phyloP scores from a whole-genome alignment of 176 grass and related monocot genomes.

The Panicum miliaceum region DNA sequence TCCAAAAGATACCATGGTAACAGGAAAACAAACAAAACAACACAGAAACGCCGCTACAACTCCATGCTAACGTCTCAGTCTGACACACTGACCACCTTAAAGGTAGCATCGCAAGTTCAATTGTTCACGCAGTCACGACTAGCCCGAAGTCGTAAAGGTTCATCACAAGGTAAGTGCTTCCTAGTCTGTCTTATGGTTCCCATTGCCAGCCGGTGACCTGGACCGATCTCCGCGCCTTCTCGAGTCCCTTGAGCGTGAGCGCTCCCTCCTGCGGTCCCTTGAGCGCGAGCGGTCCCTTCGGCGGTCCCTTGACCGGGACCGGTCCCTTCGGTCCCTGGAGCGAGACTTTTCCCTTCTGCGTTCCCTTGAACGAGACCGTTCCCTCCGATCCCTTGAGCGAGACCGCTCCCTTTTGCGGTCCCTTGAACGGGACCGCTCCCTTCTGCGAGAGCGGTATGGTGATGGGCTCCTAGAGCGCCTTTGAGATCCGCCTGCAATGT shows the following conservation, averaged over 20 bases:
- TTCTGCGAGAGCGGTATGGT: conserved; percentile 52
- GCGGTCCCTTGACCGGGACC: conserved; percentile 44
- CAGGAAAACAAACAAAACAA: neutral
- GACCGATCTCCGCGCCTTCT: conserved; percentile 54
- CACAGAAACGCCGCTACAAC: neutral
- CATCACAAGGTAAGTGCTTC: neutral
- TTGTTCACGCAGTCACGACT: conserved; percentile 18
- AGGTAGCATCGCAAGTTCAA: neutral
- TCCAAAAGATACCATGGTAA: neutral
- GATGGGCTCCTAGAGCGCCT: conserved; percentile 39
- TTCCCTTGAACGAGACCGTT: conserved; percentile 47
- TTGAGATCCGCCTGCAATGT: conserved; percentile 47
- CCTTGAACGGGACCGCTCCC: conserved; percentile 57
- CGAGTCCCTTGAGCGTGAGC: conserved; percentile 38
- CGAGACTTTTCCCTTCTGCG: conserved; percentile 35
- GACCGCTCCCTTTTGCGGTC: conserved; percentile 34
- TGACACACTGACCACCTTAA: neutral
- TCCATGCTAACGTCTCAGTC: neutral
- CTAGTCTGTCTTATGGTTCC: conserved; percentile 48
- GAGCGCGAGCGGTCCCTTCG: conserved; percentile 42
- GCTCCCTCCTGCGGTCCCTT: conserved; percentile 39
- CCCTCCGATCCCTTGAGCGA: conserved; percentile 39
- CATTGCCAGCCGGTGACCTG: conserved; percentile 44
- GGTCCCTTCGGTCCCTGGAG: conserved; percentile 34
- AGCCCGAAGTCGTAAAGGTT: neutral